Evolutionary conservation across 371 early-diverging fungal species (phyloP), one percentile per base, ranked within the genome.

Genomic region (Mortierella sp.): DNA sequence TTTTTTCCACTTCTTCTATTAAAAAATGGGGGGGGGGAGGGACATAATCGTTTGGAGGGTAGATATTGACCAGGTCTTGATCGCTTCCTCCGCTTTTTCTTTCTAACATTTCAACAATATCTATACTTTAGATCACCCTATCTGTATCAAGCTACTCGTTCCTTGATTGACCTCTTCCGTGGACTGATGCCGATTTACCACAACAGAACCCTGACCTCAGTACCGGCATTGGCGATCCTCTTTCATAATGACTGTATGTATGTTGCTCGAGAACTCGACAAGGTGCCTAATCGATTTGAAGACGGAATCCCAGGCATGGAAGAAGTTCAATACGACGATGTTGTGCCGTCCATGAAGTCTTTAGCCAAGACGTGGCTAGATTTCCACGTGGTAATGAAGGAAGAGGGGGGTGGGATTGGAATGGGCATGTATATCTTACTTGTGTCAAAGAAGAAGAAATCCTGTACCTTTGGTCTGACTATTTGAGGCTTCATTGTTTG

Each of bases 161-260:
- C 80, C 1, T 43, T 80, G 5, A 60, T 80, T 18, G 80, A 80
- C 57, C 74, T 80, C 7, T 80, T 64, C 55, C 70, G 71, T 3
- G 70, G 62, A 12, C 43, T 80, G 59, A 74, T 68, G 71, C 80
- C 80, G 14, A 71, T 80, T 5, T 64, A 80, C 50, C 80, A 80
- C 45, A 64, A 67, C 4, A 70, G 74, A 53, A 65, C 80, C 2
- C 65, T 80, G 12, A 52, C 57, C 0, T 60, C 67, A 7, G 71
- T 85, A n/a, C 89, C 91, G 18, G 87, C 89, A 5, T 66, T 86
- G 25, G 74, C 88, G 0, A 84, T 92, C 59, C 75, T 91, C 14
- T 91, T 92, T 62, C 81, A 88, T 57, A 93, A 92, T 46, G 94
- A 93, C 66, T 93, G 94, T 63, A 82, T 87, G 72, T 92, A 88